Evolutionary conservation across 1,284 basidiomycete species (phyloP), one percentile per base, ranked within the genome.

Genomic region (Naganishia sp.): DNA sequence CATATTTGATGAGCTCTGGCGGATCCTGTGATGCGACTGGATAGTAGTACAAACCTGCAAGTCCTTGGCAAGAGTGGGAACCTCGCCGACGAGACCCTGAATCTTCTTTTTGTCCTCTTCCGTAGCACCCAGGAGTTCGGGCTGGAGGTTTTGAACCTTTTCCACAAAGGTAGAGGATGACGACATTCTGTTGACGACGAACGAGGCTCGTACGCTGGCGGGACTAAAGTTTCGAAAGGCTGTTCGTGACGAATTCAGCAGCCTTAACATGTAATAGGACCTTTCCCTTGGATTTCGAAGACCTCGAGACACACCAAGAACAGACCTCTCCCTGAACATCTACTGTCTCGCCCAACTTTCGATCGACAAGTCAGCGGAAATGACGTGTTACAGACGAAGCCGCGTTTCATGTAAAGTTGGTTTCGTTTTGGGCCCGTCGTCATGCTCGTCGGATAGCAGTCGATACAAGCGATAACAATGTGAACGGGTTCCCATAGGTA

Each of bases 101-200:
- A 80, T 75, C 23, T 72, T 74, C 23, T 68, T 68, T 69, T 76
- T 72, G 57, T 79, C 78, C 69, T 76, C 75, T 43, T 75, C 77
- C 61, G 67, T 65, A 46, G 70, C 54, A 3, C 79, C 78, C 49
- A 66, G 71, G 60, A 80, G 43, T 13, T 56, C 60, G 25, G 68
- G 68, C 31, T 65, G 64, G 13, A 68, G 45, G 6, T 64, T 64
- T 15, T 56, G 43, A 46, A 68, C 68, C 50, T 68, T 68, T 28
- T 59, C 57, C 3, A 68, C 53, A 55, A 68, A 68, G 39, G 53
- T 49, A 42, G 54, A 52, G 36, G 53, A 52, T 50, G 53, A 56
- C 48, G 64, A 48, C 64, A 65, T 65, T 50, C 53, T 64, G 63
- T 11, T 48, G 16, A 36, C 16, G 36, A 36, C n/a, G n/a, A 42